Conservation (phyloP, 345 rosid species). For the Jatropha curcas region DNA sequence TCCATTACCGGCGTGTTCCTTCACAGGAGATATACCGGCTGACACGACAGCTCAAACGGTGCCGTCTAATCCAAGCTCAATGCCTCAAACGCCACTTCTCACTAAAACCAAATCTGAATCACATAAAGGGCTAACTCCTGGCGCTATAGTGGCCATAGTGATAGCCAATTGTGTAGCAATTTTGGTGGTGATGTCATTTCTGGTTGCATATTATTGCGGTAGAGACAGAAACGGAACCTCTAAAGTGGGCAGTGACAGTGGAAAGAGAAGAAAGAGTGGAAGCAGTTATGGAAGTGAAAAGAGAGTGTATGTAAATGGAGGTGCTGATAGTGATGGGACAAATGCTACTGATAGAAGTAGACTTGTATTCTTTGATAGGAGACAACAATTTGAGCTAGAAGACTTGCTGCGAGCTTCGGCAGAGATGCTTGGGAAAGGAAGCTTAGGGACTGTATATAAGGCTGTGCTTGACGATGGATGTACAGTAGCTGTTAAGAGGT, state of each 20-base stretch:
- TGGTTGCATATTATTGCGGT: conserved; percentile 69
- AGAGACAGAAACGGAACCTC: conserved; percentile 41
- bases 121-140: conserved; percentile 53
- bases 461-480: conserved; percentile 80
- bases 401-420: conserved; percentile 90
- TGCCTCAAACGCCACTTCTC: conserved; percentile 50
- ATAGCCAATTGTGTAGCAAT: conserved; percentile 61
- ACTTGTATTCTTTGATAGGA: conserved; percentile 79
- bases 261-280: conserved; percentile 45
- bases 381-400: conserved; percentile 78
- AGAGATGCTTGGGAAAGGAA: conserved; percentile 96
- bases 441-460: conserved; percentile 84
- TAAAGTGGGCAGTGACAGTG: conserved; percentile 46
- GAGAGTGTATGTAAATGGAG: conserved; percentile 49
- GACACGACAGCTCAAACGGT: conserved; percentile 45
- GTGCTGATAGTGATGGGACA: conserved; percentile 78
- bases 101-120: conserved; percentile 23
- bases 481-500: conserved; percentile 85
- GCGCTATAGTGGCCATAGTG: conserved; percentile 65
- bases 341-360: conserved; percentile 64
- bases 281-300: conserved; percentile 53
- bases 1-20: conserved; percentile 65
- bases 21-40: conserved; percentile 42
- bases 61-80: conserved; percentile 75
- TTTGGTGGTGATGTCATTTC: conserved; percentile 54